phyloP scores from a whole-genome alignment of 306 rosid species.

The Cucumis hystrix region DNA sequence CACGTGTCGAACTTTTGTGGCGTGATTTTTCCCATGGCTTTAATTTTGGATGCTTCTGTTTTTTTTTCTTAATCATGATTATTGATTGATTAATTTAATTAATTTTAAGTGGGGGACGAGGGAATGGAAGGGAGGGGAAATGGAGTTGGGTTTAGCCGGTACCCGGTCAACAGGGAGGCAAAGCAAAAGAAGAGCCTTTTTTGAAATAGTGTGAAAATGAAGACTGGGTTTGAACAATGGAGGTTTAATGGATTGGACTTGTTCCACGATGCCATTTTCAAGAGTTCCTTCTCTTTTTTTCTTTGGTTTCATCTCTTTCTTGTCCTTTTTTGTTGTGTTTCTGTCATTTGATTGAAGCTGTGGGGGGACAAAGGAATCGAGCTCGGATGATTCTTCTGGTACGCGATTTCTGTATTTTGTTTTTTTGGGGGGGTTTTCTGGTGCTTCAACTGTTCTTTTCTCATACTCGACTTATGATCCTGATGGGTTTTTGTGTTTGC shows the following conservation, averaged over 20 bases:
- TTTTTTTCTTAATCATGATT: background rate
- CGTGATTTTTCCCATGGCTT: background rate
- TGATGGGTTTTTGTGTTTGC: background rate
- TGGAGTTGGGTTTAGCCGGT: constrained; percentile 13
- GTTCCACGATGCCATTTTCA: constrained; percentile 8
- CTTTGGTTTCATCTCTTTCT: background rate
- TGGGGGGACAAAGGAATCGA: background rate
- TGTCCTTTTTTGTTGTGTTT: background rate
- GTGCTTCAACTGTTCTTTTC: background rate
- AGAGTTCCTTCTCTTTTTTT: background rate
- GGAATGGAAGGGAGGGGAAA: background rate
- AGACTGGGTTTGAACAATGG: constrained; percentile 12
- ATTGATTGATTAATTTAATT: background rate
- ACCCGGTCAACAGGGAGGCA: constrained; percentile 11
- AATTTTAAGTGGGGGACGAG: background rate
- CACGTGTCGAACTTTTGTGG: constrained; percentile 3
- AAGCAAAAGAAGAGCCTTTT: constrained; percentile 6
- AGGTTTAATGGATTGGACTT: constrained; percentile 16
- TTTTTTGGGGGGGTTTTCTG: background rate
- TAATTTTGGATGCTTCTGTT: background rate
- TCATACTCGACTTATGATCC: background rate
- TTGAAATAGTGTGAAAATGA: constrained; percentile 21
- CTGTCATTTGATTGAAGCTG: background rate
- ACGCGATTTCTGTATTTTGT: background rate
- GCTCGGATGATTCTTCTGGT: constrained; percentile 5